Base-by-base conservation (phyloP, 768 basidiomycete species). In the Macrolepiota albuminosa region DNA sequence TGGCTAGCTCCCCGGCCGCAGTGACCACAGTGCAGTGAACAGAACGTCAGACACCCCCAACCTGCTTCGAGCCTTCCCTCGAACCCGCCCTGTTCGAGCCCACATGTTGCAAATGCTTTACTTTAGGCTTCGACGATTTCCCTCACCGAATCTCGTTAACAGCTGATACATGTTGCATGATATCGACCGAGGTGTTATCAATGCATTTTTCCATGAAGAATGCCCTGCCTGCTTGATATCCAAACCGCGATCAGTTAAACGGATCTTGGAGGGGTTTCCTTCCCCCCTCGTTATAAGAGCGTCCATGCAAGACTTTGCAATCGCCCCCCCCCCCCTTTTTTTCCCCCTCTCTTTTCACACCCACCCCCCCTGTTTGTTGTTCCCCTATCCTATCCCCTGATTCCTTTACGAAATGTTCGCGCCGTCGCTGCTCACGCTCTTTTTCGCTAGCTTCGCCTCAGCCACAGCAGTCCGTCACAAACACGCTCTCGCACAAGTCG, bases 401-500 rank as follows among this genome's bases (percentile, higher is more conserved):
- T 26, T 37, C 7, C 13, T 24, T 18, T 26, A 9, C 21, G 24
- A 21, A 26, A 53, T 53, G 52, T 16, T 53, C 36, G 52, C 39
- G 39, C 40, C 9, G 24, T 53, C 39, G 9, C 4, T 53, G 37
- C 9, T 53, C 16, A 18, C 37, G 16, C 1, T 53, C 37, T 29
- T 16, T 18, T 26, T 53, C 26, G 8, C 16, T 29, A 18, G 36
- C 8, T 29, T 40, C 5, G 39, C 52, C 16, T n/a, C 52, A 29
- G 26, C 52, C 34, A 53, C 7, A 10, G 60, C 61, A 6, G 49
- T 60, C 31, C 68, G 63, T 39, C n/a, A 54, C 42, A 57, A 51
- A 34, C 62, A 63, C 18, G 31, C 58, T 11, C 58, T 56, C 21
- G 65, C 69, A 18, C 60, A 68, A n/a, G 73, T 78, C 34, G 68